Evolutionary conservation across 495 filamentous ascomycete species (phyloP), one percentile per base, ranked within the genome.

Genomic region (Penicillium malachiteum): DNA sequence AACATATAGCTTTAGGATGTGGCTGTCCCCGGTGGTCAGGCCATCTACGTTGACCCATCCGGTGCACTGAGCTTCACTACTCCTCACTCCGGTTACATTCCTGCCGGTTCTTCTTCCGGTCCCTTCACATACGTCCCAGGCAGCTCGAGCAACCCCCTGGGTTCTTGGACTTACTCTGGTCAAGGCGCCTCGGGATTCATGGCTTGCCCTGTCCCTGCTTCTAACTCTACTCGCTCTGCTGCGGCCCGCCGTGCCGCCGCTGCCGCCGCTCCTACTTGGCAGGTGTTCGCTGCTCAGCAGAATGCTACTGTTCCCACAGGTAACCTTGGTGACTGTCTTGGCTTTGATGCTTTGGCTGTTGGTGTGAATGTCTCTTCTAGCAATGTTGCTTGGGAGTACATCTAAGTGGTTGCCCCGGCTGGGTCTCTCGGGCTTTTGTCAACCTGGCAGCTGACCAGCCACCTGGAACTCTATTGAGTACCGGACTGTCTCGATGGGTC

Each of bases 11-110:
- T 3, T n/a, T 45, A 65, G 71, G 59, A 76, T 59, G 79, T 82
- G 54, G 60, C 69, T 44, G 85, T 87, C 18, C 84, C 85, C 7
- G 85, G 84, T 47, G 84, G 85, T 13, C 84, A 87, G 65, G 59
- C 59, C 54, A 79, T 81, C 66, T 89, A 85, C 67, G 73, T 88
- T 31, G 69, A 63, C 21, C 70, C 74, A 1, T 62, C 71, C 43
- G 85, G 84, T 48, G 70, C 76, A 26, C 63, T 89, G 31, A 65
- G 62, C 47, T 87, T 80, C 74, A 83, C 82, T 4, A 61, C 57
- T 30, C 76, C 84, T 0, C 83, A 87, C 66, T 83, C 79, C 5
- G 76, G 71, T 16, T 77, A 70, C 57, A 73, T 80, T 8, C 84
- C 84, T 0, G 40, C 69, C 0, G 81, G 81, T 39, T 77, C 80